Base-by-base conservation (phyloP, 371 early-diverging fungal species). In the Mortierella sp. region DNA sequence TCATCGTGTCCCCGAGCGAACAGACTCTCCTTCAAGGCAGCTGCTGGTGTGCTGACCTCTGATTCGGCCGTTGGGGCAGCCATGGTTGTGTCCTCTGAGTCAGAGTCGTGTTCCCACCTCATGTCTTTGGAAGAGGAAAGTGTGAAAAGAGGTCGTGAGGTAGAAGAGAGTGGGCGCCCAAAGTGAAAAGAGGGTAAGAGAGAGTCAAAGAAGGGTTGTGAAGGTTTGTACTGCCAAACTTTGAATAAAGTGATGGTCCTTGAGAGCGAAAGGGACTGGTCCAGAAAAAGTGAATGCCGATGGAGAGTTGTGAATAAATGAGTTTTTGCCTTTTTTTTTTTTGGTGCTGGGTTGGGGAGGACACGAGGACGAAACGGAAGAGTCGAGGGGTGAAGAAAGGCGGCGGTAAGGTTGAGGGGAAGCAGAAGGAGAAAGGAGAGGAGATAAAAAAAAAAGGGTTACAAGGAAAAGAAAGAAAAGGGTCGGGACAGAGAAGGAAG, bases 31-130 rank as follows among this genome's bases (percentile, higher is more conserved):
- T 72, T 72, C 72, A 72, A 18, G 1, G 35, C 6, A 5, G 51
- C 44, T 21, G 54, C 16, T 27, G 29, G 49, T 10, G 6, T 21
- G 38, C 54, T 8, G 38, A 65, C 70, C 24, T 32, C 71, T 27
- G 48, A 71, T 12, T 43, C 70, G 1, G 54, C 10, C 55, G 56
- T 74, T 41, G 56, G 41, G 24, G 27, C 43, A 43, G 65, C n/a
- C 35, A 76, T 74, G 58, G 58, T 49, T 21, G 63, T 43, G 41
- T 71, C 79, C 48, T 75, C 54, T 21, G 78, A 75, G 43, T 76
- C 79, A 35, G 78, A 74, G 44, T 76, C 78, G 70, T 82, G 79
- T 46, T 78, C 70, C n/a, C 5, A 24, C 75, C 48, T 82, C 83
- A 82, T 82, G 44, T 41, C 8, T 71, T 70, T 41, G 11, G 10